Percentiles rank a stretch among this genome's conserved stretches.
Conservation (phyloP, 352 stramenopile genomes). For the Peronospora farinosa region DNA sequence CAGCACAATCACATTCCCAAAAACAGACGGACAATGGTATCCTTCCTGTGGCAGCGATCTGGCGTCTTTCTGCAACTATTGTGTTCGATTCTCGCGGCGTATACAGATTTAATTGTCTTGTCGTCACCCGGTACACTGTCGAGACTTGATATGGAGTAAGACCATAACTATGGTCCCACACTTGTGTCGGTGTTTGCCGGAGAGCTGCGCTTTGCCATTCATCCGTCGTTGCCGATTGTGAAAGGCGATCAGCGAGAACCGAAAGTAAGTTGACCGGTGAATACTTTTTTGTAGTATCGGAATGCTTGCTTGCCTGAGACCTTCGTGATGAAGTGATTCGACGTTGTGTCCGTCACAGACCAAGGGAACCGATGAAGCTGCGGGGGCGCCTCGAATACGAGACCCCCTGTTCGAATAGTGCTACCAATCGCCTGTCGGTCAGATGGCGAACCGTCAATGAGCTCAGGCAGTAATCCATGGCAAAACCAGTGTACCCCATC, state of each 20-base stretch:
- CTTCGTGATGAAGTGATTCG: no score
- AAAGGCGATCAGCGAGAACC: background rate
- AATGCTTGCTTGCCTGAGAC: no score
- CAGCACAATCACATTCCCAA: no score
- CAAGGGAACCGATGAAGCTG: no score
- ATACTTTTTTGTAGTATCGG: no score
- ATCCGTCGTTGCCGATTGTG: background rate
- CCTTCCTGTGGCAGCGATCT: background rate
- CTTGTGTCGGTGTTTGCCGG: background rate
- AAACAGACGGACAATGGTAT: background rate
- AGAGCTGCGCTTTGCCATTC: background rate
- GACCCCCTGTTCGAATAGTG: no score
- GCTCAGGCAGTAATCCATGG: no score
- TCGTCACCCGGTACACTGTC: background rate
- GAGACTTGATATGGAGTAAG: slow-evolving; percentile 1
- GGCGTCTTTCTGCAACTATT: background rate
- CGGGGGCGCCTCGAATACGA: no score
- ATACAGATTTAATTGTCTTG: background rate
- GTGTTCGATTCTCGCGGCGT: background rate
- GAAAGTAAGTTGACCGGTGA: background rate
- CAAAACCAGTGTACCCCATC: no score
- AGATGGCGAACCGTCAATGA: no score
- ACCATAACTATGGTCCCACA: background rate
- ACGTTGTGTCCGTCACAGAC: no score
- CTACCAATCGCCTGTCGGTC: no score